Evolutionary conservation across 129 eudicot species (phyloP), one percentile per base, ranked within the genome.

Genomic region (Flaveria linearis): DNA sequence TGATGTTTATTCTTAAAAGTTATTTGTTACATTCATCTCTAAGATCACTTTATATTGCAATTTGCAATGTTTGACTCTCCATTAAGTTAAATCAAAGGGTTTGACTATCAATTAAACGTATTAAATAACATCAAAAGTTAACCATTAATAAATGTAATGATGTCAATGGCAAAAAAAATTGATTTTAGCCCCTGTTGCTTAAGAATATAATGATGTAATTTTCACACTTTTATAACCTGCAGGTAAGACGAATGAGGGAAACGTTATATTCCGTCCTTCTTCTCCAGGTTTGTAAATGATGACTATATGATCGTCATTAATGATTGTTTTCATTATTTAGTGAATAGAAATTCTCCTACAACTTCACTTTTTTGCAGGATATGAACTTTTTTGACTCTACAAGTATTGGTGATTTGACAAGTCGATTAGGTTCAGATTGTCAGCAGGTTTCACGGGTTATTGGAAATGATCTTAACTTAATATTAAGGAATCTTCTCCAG

Each of bases 371-470:
- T 73, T 69, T 82, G 87, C 80, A 94, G 99, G 97, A 94, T 69
- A 89, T 94, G 64, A 80, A 93, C 62, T 94, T 89, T 85, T 94
- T 94, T 69, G 99, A 94, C 84, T 79, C 88, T 72, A 87, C 86
- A 86, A 94, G 97, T 77, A 90, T 94, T 84, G 99, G 99, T 51
- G 97, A 86, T 84, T 87, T 91, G 84, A 94, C 99, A 16, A 94
- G 99, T 85, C 82, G 99, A 83, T 90, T 94, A 68, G 97, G 99
- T 72, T 90, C 99, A 72, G 99, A 94, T 76, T 94, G 99, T 83
- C 97, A 91, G 76, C 99, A 94, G 73, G 99, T 94, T 60, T 94
- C 99, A 43, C 97, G 99, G 67, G 96, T 94, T 78, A 94, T 94
- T 47, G 99, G 99, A 78, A 94, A 91, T 80, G 99, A 94, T 84